Base-by-base conservation (phyloP, 2,329 filamentous ascomycete genomes). In the Alternaria longipes region DNA sequence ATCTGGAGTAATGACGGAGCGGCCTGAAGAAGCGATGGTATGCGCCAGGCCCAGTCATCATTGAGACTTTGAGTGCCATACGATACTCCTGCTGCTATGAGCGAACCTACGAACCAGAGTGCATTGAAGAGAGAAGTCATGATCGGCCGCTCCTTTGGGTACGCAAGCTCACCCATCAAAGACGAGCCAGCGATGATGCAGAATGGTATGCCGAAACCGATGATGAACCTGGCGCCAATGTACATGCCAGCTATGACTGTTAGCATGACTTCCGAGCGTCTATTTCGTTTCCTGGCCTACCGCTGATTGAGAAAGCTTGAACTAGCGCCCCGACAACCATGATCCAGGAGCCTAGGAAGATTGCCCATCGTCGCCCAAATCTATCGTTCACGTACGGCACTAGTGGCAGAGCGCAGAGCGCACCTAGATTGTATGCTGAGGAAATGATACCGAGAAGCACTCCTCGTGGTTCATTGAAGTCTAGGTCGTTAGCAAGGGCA, bases 51-150 rank as follows among this genome's bases (percentile, higher is more conserved):
- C 88, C 88, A 90, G 67, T 89, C 80, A 63, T 76, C 83, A n/a
- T 80, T 69, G 60, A 90, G 83, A 42, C 81, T 79, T 36, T 84
- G 81, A 2, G 88, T 90, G 22, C 86, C 88, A 83, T 87, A 90
- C 24, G 86, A 87, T 49, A 89, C 83, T 73, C 85, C 86, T 5
- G 86, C 86, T 14, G 88, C 87, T 46, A 88, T 54, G 20, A 83
- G 74, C 24, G 79, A 76, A 22, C 86, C 87, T 54, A 87, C 74
- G 72, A 90, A 89, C 86, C 87, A 91, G 50, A 90, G 76, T 60
- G 86, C 89, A 76, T 90, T 90, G 78, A 90, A 90, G 51, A 90
- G 83, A 14, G 88, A 83, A 1, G 87, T 90, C 58, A 90, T 83
- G 8, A 85, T 85, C 4, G 85, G 87, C 68, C 88, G 86, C 75